Evolutionary conservation across 176 grass and related monocot genomes (phyloP).

Genomic region (Pontederia paniculata): DNA sequence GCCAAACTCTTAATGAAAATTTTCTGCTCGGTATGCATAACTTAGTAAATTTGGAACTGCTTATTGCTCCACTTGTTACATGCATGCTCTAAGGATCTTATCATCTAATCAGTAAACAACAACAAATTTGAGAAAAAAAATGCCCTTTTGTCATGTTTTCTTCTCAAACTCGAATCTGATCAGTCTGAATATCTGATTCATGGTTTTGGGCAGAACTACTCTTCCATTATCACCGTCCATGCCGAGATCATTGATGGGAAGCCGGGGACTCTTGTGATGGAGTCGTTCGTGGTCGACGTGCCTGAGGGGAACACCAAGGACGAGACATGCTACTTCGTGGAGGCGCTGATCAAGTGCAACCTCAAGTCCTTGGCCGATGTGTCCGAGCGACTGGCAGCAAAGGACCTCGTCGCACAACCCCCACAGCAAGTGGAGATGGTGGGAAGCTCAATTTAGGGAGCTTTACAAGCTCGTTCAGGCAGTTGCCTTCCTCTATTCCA

Average conservation of each 20-base stretch:
- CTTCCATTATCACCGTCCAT: conserved; percentile 11
- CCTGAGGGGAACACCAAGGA: conserved; percentile 17
- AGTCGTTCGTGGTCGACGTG: conserved; percentile 16
- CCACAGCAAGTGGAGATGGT: not conserved
- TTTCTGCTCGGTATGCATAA: too few relatives aligned
- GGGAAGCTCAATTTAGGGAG: too few relatives aligned
- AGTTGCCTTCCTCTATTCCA: too few relatives aligned
- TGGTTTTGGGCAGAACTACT: conserved; percentile 11
- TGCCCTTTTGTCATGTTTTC: not conserved
- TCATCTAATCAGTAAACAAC: too few relatives aligned
- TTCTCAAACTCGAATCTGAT: not conserved
- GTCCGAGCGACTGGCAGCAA: conserved; percentile 1
- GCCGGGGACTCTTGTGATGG: conserved; percentile 13
- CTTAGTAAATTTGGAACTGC: too few relatives aligned
- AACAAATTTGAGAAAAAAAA: too few relatives aligned
- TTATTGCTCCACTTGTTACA: too few relatives aligned
- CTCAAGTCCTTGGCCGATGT: conserved; percentile 15
- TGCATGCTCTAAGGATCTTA: too few relatives aligned
- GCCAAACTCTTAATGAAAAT: too few relatives aligned
- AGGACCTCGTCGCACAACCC: not conserved
- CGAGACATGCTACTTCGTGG: conserved; percentile 20
- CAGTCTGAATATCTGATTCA: not conserved
- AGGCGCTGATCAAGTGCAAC: conserved; percentile 20
- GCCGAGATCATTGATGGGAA: conserved; percentile 3
- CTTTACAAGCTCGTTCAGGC: too few relatives aligned